Evolutionary conservation across 2,329 filamentous ascomycete genomes (phyloP).

Genomic region (Xylariaceae sp.): DNA sequence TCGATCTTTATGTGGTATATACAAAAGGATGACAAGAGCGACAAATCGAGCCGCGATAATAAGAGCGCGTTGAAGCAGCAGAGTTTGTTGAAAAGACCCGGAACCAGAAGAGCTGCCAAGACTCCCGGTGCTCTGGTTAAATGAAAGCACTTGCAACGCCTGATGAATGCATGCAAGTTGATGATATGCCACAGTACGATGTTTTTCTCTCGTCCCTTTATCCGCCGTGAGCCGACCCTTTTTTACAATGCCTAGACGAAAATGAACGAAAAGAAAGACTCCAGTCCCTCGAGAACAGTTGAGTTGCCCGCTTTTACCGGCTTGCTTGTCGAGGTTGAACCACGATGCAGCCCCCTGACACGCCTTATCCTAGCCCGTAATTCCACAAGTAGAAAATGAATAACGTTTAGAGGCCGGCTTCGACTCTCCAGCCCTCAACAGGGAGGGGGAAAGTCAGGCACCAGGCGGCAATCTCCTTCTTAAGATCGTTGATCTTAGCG

Average conservation of each 20-base stretch:
- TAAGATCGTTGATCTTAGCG: constrained; percentile 75
- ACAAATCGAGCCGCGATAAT: background rate
- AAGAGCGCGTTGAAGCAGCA: constrained; percentile 41
- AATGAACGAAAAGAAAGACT: constrained; percentile 17
- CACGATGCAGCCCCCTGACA: constrained; percentile 23
- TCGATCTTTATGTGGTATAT: constrained; percentile 10
- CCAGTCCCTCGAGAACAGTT: constrained; percentile 31
- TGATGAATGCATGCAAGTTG: constrained; percentile 31
- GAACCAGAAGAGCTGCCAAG: constrained; percentile 25
- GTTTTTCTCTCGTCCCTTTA: constrained; percentile 8
- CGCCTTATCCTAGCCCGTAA: constrained; percentile 13
- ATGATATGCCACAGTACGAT: background rate
- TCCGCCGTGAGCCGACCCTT: constrained; percentile 12
- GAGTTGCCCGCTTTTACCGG: constrained; percentile 29
- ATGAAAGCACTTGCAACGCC: constrained; percentile 31
- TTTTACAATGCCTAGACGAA: background rate
- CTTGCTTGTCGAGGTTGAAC: constrained; percentile 32
- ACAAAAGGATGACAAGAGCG: constrained; percentile 5
- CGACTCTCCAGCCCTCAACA: constrained; percentile 65
- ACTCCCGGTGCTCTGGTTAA: constrained; percentile 25
- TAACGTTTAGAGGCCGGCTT: constrained; percentile 51
- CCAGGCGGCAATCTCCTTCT: constrained; percentile 87
- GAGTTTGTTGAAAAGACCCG: constrained; percentile 26
- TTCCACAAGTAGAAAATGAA: constrained; percentile 4
- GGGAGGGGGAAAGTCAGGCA: constrained; percentile 89